These are phyloP conservation scores for Myriosclerotinia duriaeana DNA, from an alignment of 2,329 filamentous ascomycete species.

Conservation along the genomic window DNA sequence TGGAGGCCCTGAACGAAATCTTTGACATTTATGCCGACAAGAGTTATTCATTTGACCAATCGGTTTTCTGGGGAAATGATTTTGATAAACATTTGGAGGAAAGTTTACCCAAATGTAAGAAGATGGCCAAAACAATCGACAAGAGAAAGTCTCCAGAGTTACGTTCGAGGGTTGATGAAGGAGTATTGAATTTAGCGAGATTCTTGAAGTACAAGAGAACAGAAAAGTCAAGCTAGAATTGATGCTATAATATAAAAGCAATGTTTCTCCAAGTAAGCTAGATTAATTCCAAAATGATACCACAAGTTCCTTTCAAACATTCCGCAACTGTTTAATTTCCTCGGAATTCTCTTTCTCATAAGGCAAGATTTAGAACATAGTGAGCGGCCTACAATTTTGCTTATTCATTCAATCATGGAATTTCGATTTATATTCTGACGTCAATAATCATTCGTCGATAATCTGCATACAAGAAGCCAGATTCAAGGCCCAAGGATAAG, in stretches of 20 bases:
- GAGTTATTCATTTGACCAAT: constrained; percentile 55
- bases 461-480: background rate
- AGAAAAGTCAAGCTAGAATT: constrained; percentile 27
- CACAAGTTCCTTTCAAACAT: background rate
- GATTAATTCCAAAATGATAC: background rate
- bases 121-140: constrained; percentile 60
- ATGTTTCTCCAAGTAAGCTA: background rate
- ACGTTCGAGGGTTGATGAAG: constrained; percentile 60
- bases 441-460: background rate
- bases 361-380: background rate
- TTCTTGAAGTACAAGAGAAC: constrained; percentile 63
- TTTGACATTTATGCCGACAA: constrained; percentile 68
- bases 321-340: background rate
- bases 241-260: background rate
- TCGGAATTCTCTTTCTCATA: background rate
- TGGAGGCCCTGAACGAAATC: constrained; percentile 65
- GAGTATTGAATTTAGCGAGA: constrained; percentile 56
- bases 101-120: constrained; percentile 52
- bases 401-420: background rate
- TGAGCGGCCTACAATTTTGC: background rate
- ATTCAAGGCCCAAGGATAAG: background rate
- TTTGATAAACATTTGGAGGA: constrained; percentile 60
- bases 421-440: background rate
- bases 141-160: constrained; percentile 58
- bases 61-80: constrained; percentile 63